Evolutionary conservation across 768 basidiomycete genomes (phyloP), one percentile per base, ranked within the genome.

Genomic region (Galerina marginata): DNA sequence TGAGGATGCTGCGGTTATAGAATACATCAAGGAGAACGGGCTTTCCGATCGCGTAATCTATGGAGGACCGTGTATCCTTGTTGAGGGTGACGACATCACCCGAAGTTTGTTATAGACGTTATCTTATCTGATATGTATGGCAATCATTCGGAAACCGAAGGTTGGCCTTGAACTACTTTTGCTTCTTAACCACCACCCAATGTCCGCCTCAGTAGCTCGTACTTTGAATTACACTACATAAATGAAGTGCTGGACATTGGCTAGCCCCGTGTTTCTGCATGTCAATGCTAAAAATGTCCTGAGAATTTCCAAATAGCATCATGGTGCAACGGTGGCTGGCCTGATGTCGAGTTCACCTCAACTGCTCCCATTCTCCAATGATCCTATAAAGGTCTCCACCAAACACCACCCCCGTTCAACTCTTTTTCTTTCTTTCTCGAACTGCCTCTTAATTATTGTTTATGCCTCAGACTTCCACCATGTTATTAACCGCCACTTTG

Each of bases 31-130:
- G 42, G 83, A 86, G 59, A 86, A 89, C 52, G 83, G 79, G 4
- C 73, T 94, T 64, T 74, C 78, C 37, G 86, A 87, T 68, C 81
- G 81, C 59, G 90, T 92, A n/a, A 83, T 96, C 51, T 86, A 84
- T 70, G 89, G 91, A 26, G 95, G 95, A 9, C 88, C 91, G 9
- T 96, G 95, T 70, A 81, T 96, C 40, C 82, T 96, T 52, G 86
- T 88, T 15, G 82, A 89, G 59, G 95, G 94, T 4, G 92, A 92
- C 64, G 77, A 74, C 2, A 76, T 90, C 16, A 71, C 83, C 40
- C 71, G 76, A 29, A 78, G 64, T 39, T 51, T 65, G 56, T 42
- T 64, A 11, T 62, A 54, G 29, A 9, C 15, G 15, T 29, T 11
- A 4, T 7, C 15, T 36, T 52, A 51, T 51, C 50, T 51, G 37